A percentile compares a stretch with the other conserved stretches of the same genome.
Evolutionary conservation across 306 rosid genomes (phyloP).

Genomic region (Astragalus membranaceus): DNA sequence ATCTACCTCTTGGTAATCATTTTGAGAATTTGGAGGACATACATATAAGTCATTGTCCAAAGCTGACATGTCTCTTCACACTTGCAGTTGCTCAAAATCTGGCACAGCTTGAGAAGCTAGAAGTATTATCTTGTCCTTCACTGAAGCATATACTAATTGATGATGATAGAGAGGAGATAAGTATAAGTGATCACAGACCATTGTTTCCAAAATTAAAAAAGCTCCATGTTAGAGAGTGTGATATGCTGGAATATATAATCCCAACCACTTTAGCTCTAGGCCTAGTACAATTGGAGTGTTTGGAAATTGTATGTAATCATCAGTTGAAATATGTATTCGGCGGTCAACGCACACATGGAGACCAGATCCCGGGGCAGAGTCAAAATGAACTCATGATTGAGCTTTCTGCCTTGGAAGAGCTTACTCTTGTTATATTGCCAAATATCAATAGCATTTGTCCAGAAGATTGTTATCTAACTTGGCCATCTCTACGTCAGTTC

Average conservation of each 20-base stretch:
- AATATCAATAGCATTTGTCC: constrained; percentile 3
- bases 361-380: background rate
- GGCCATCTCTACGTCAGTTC: background rate
- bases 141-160: background rate
- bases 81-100: background rate
- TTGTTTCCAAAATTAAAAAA: constrained; percentile 14
- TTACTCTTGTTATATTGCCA: background rate
- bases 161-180: background rate
- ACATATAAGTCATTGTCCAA: background rate
- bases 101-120: background rate
- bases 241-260: background rate
- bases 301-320: background rate
- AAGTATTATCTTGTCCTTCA: background rate
- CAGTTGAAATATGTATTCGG: constrained; percentile 12
- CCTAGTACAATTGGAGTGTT: constrained; percentile 10
- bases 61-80: constrained; percentile 8
- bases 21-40: constrained; percentile 1
- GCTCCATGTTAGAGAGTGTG: background rate
- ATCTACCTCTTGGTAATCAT: background rate
- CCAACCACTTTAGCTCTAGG: constrained; percentile 9
- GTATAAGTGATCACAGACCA: background rate
- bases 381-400: background rate
- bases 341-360: background rate
- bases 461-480: background rate
- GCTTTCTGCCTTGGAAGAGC: background rate